Percentiles rank a stretch among this genome's conserved stretches.
These are phyloP conservation scores for Zygoascus flipseniorum DNA, from an alignment of 805 yeast species.

Conservation along the genomic window DNA sequence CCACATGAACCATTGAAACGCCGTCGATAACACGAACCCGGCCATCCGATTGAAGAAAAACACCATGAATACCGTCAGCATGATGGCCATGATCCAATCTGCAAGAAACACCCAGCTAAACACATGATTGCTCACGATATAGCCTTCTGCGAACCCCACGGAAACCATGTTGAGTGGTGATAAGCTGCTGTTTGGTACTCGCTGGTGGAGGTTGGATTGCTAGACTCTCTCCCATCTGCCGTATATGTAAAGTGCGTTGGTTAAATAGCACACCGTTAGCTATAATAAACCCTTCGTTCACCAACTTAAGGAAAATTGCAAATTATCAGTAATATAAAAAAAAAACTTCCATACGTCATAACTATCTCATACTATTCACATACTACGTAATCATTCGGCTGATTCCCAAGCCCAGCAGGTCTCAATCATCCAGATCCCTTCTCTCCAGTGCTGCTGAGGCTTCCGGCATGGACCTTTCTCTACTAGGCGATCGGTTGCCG, in stretches of 20 bases:
- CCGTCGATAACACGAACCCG: slow-evolving; percentile 49
- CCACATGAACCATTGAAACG: slow-evolving; percentile 56
- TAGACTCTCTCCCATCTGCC: no score
- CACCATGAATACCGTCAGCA: slow-evolving; percentile 52
- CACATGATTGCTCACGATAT: slow-evolving; percentile 14
- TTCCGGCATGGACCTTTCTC: background rate
- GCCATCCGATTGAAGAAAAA: slow-evolving; percentile 70
- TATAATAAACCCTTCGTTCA: no score
- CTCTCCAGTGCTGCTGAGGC: background rate
- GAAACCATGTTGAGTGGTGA: background rate
- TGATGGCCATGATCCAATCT: slow-evolving; percentile 68
- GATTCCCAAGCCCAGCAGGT: background rate
- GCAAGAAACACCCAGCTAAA: slow-evolving; percentile 69
- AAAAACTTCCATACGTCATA: background rate
- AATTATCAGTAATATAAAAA: no score
- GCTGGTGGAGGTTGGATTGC: no score
- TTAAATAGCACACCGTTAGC: no score
- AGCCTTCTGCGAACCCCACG: background rate
- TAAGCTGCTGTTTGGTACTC: no score
- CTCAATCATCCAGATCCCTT: background rate
- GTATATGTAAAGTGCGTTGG: no score
- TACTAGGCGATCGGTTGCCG: background rate
- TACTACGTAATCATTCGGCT: background rate
- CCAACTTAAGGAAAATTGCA: no score
- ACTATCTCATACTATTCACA: background rate